Percentiles rank a stretch among this genome's conserved stretches.
Evolutionary conservation across 345 rosid species (phyloP).

Genomic region (Eutrema yunnanense): DNA sequence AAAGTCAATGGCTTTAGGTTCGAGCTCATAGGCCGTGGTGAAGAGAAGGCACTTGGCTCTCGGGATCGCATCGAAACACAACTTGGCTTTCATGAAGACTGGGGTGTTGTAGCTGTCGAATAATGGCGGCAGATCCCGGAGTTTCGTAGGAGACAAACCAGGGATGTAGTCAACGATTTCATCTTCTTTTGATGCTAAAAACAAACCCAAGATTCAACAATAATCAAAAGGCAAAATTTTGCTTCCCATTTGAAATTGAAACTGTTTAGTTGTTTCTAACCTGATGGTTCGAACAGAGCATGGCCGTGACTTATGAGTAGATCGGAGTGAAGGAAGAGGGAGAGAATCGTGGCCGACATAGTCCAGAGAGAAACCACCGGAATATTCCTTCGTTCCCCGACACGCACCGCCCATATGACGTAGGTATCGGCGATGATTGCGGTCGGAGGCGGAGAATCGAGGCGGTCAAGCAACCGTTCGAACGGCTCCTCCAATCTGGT

Average conservation of each 20-base stretch:
- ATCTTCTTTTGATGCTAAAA: slow-evolving; percentile 16
- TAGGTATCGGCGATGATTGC: slow-evolving; percentile 34
- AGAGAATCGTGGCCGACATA: slow-evolving; percentile 31
- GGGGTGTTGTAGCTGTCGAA: slow-evolving; percentile 5
- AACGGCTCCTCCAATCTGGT: slow-evolving; percentile 36
- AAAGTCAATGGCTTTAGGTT: slow-evolving; percentile 31
- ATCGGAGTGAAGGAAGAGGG: slow-evolving; percentile 18
- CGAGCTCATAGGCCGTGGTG: slow-evolving; percentile 43
- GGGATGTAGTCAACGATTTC: slow-evolving; percentile 34
- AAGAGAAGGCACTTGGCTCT: slow-evolving; percentile 51
- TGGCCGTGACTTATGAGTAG: slow-evolving; percentile 21
- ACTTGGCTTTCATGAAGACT: not conserved
- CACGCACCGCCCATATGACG: slow-evolving; percentile 33
- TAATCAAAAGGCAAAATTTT: not conserved
- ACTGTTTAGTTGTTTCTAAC: not conserved
- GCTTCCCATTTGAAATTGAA: not conserved
- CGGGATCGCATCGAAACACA: slow-evolving; percentile 23
- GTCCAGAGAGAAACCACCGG: slow-evolving; percentile 53
- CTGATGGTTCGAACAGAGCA: slow-evolving; percentile 25
- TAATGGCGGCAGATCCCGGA: slow-evolving; percentile 26
- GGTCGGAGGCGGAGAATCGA: slow-evolving; percentile 18
- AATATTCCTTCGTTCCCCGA: slow-evolving; percentile 35
- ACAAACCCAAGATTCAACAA: not conserved
- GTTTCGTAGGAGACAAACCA: slow-evolving; percentile 22
- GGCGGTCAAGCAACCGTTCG: slow-evolving; percentile 34